Percentiles rank a stretch among this genome's conserved stretches.
Conservation (phyloP, 768 basidiomycete species). For the Paxillus involutus region DNA sequence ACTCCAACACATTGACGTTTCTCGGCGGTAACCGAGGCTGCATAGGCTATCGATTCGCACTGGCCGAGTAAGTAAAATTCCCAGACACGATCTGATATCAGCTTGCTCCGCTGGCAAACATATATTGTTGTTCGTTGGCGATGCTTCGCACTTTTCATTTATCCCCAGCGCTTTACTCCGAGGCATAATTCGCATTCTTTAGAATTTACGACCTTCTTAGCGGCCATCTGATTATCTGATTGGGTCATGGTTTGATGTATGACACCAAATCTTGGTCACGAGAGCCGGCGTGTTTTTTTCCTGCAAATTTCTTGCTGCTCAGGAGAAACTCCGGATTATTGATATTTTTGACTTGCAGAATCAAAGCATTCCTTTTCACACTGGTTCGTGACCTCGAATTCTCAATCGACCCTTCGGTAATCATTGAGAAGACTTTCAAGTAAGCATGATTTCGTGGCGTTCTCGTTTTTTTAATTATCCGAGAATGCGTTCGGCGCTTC, state of each 20-base stretch:
- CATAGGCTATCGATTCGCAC: slow-evolving; percentile 61
- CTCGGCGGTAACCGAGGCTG: slow-evolving; percentile 59
- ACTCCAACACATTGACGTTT: slow-evolving; percentile 55
- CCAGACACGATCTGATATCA: neutral
- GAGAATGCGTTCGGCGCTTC: slow-evolving; percentile 13
- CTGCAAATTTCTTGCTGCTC: neutral
- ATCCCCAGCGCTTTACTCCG: slow-evolving; percentile 7
- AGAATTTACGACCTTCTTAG: slow-evolving; percentile 11
- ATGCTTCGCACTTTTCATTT: slow-evolving; percentile 5
- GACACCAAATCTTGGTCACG: neutral
- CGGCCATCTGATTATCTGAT: neutral
- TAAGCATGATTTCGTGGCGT: slow-evolving; percentile 33
- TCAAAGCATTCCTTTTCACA: slow-evolving; percentile 62
- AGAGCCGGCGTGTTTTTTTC: slow-evolving; percentile 1
- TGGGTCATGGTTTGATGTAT: slow-evolving; percentile 3
- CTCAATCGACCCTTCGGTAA: slow-evolving; percentile 46
- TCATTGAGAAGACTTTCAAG: slow-evolving; percentile 66
- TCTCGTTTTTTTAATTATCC: slow-evolving; percentile 23
- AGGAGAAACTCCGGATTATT: neutral
- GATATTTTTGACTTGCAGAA: slow-evolving; percentile 40
- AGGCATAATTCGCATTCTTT: slow-evolving; percentile 22
- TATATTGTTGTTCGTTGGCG: slow-evolving; percentile 3
- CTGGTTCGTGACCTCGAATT: slow-evolving; percentile 59
- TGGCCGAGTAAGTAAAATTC: slow-evolving; percentile 52
- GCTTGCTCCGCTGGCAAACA: slow-evolving; percentile 7